Base-by-base conservation (phyloP, 345 rosid genomes). In the Salix brachista region DNA sequence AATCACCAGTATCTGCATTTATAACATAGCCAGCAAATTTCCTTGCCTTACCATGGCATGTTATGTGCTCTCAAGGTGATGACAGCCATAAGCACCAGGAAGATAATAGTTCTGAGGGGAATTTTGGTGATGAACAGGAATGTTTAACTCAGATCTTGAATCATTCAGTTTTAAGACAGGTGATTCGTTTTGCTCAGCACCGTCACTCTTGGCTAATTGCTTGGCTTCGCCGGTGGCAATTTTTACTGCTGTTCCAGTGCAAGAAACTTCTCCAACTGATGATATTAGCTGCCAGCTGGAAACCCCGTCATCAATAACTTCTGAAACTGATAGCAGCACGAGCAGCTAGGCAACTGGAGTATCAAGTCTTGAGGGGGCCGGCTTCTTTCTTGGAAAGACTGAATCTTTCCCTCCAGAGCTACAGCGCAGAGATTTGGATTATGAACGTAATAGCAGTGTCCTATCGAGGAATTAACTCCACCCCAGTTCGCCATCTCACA, bases 401-500 rank as follows among this genome's bases (percentile, higher is more conserved):
- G 77, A 71, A 79, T 41, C 80, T 83, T 77, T 72, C 65, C 71
- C 75, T 80, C 80, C 60, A 32, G 83, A 80, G 36, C 72, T 65
- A 75, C 58, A 67, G 30, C 30, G 74, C 50, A 75, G 68, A 16
- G 41, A 78, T 67, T 73, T 67, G 34, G 80, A 67, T 68, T 23
- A 17, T 60, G 80, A 76, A 69, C 73, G 74, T 42, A 80, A 70
- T 25, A 71, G 75, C 65, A 78, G 77, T 77, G 65, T 70, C 17
- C 32, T 73, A 71, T 70, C 86, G 69, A 16, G 98, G 96, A 80
- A 95, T 85, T 70, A 90, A 88, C 84, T 93, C 97, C 28, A 95
- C 92, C 79, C 96, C 96, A 46, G 96, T 89, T 71, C 98, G 85
- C 82, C 80, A 93, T 73, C 80, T 89, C 80, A 93, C 77, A 83